These are phyloP conservation scores for Fraxinus ornus DNA, from an alignment of 305 asterid genomes.

Conservation along the genomic window DNA sequence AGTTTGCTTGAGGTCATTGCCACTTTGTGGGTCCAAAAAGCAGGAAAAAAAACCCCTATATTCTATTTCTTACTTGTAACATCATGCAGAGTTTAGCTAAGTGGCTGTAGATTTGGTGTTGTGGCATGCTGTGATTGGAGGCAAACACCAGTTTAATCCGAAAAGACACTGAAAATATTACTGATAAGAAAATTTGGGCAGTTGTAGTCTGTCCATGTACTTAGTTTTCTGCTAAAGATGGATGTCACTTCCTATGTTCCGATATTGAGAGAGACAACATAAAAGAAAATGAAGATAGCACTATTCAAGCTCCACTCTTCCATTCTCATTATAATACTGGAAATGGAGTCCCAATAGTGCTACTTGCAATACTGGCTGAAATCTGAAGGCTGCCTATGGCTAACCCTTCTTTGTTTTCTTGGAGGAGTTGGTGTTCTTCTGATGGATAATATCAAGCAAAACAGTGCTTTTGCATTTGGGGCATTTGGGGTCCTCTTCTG, in stretches of 20 bases:
- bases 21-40: conserved; percentile 33
- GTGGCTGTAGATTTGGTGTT: conserved; percentile 16
- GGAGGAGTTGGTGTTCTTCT: conserved; percentile 9
- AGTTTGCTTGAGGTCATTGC: not conserved
- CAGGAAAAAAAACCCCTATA: conserved; percentile 8
- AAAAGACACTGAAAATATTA: conserved; percentile 24
- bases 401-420: conserved; percentile 30
- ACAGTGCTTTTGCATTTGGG: conserved; percentile 72
- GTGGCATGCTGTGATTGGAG: conserved; percentile 35
- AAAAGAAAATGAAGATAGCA: conserved; percentile 26
- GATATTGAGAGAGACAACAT: conserved; percentile 19
- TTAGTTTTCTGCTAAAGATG: conserved; percentile 38
- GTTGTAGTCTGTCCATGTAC: conserved; percentile 16
- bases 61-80: conserved; percentile 22
- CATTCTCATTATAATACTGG: conserved; percentile 5
- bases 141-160: conserved; percentile 9
- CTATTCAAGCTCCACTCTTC: conserved; percentile 39
- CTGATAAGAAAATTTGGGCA: conserved; percentile 19
- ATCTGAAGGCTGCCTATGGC: not conserved
- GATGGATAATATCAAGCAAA: conserved; percentile 47
- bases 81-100: not conserved
- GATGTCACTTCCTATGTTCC: conserved; percentile 27
- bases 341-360: conserved; percentile 52
- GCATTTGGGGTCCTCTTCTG: conserved; percentile 59
- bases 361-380: conserved; percentile 17